Evolutionary conservation across 306 rosid species (phyloP).

Genomic region (Trichosanthes truncata): DNA sequence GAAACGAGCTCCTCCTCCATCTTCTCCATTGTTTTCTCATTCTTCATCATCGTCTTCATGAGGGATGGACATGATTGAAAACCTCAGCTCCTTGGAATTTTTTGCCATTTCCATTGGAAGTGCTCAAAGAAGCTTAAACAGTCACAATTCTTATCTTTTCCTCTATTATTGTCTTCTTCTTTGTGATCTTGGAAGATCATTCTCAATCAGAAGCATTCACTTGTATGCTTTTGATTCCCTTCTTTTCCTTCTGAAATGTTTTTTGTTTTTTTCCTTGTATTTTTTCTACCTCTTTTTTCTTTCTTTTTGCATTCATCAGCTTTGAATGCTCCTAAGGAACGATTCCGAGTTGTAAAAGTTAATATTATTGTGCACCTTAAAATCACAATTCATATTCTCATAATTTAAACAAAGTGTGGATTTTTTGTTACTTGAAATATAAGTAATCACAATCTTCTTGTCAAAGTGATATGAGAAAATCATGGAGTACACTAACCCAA

Average conservation of each 20-base stretch:
- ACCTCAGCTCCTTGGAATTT: background rate
- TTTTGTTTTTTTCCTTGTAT: background rate
- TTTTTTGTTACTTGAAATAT: background rate
- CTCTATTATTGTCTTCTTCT: background rate
- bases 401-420: background rate
- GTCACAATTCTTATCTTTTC: background rate
- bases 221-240: background rate
- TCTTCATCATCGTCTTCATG: constrained; percentile 12
- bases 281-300: background rate
- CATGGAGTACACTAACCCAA: background rate
- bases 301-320: background rate
- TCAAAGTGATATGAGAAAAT: background rate
- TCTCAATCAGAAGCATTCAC: background rate
- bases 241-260: background rate
- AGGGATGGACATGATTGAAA: background rate
- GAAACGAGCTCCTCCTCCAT: constrained; percentile 64
- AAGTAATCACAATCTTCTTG: background rate
- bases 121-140: background rate
- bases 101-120: constrained; percentile 2
- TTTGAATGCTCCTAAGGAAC: background rate
- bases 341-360: background rate
- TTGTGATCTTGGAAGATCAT: background rate
- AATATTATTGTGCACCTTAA: background rate
- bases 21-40: constrained; percentile 53
- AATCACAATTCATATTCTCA: background rate